Evolutionary conservation across 1,284 basidiomycete genomes (phyloP).

Genomic region (Neonothopanus nambi): DNA sequence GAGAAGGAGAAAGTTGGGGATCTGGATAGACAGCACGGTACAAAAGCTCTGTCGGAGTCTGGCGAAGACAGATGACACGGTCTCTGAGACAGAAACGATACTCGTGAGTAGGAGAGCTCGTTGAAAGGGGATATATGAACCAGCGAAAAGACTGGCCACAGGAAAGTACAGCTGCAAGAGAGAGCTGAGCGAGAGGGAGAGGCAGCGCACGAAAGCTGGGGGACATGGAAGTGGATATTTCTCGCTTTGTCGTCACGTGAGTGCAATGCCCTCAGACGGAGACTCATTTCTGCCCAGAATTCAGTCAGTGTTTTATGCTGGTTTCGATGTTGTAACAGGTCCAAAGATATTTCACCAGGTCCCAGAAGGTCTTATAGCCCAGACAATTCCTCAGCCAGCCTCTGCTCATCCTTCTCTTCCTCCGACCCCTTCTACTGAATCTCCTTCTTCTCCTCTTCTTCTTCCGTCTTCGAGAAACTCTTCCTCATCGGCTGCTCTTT

Average conservation of each 20-base stretch:
- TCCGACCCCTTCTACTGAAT: constrained; percentile 45
- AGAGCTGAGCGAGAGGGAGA: constrained; percentile 64
- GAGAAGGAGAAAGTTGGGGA: constrained; percentile 32
- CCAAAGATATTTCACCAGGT: constrained; percentile 89
- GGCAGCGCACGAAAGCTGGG: constrained; percentile 56
- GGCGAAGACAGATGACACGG: constrained; percentile 82
- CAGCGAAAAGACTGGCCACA: constrained; percentile 85
- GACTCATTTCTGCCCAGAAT: constrained; percentile 79
- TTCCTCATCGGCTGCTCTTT: constrained; percentile 43
- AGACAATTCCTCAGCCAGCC: constrained; percentile 31
- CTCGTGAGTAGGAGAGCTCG: constrained; percentile 46
- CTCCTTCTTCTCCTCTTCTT: constrained; percentile 29
- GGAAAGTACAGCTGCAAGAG: constrained; percentile 69
- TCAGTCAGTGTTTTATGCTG: constrained; percentile 84
- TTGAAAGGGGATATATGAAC: constrained; percentile 49
- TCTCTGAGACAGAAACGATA: constrained; percentile 77
- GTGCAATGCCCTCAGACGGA: constrained; percentile 48
- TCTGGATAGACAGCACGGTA: constrained; percentile 72
- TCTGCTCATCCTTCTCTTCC: constrained; percentile 46
- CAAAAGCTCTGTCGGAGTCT: constrained; percentile 65
- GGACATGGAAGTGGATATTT: too few relatives aligned
- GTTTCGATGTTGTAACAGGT: constrained; percentile 81
- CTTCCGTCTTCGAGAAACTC: constrained; percentile 41
- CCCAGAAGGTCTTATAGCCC: constrained; percentile 80
- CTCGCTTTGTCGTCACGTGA: too few relatives aligned